phyloP scores from a whole-genome alignment of 75 land plant species.

The Sequoiadendron giganteum region DNA sequence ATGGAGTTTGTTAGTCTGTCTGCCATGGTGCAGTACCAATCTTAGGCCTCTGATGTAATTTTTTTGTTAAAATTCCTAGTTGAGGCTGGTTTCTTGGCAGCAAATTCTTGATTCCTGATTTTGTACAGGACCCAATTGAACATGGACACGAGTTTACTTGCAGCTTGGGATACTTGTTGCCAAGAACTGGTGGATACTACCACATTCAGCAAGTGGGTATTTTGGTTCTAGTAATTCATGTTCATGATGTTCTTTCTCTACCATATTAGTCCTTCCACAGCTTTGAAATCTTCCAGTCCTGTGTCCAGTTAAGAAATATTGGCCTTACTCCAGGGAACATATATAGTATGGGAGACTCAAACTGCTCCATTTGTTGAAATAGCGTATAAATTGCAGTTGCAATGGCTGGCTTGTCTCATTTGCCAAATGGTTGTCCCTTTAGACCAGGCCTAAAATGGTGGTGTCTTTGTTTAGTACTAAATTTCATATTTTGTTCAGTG shows the following conservation, averaged over 20 bases:
- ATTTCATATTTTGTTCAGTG: neutral
- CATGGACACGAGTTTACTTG: neutral
- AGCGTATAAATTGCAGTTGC: neutral
- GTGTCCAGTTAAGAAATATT: neutral
- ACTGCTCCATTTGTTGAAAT: neutral
- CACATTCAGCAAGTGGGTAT: neutral
- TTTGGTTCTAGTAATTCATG: neutral
- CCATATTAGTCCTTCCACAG: neutral
- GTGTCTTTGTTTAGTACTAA: constrained; percentile 12
- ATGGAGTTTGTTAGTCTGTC: neutral
- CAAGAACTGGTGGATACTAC: neutral
- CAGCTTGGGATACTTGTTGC: neutral
- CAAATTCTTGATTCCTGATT: neutral
- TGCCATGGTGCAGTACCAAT: neutral
- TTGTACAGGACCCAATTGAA: neutral
- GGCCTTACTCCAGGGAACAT: neutral
- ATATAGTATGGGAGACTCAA: neutral
- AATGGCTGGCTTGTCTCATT: neutral
- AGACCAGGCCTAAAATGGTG: neutral
- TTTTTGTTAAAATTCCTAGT: neutral
- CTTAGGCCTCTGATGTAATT: neutral
- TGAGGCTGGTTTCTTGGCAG: neutral
- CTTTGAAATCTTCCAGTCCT: neutral
- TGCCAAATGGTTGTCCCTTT: neutral
- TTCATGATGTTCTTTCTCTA: neutral